Evolutionary conservation across 2,329 filamentous ascomycete species (phyloP), one percentile per base, ranked within the genome.

Genomic region (Verticillium zaregamsianum): DNA sequence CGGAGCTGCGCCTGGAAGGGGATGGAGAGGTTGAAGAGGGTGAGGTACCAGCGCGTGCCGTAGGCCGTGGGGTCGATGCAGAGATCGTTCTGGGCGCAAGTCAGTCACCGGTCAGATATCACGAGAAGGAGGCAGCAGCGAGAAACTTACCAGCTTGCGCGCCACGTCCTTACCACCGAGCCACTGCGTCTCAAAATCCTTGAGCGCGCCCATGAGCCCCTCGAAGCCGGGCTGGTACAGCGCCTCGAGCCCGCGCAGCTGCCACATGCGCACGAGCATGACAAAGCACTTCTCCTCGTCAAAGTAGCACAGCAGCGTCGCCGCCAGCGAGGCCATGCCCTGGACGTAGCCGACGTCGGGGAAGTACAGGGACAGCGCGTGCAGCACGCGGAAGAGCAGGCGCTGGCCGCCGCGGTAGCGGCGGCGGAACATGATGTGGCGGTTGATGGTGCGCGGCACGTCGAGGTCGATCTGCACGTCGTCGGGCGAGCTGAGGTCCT

Each of bases 381-480:
- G 95, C 32, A 99, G 82, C 3, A 98, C 93, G 58, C 95, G 87
- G 76, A 99, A 99, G 2, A 99, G 81, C 15, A 98, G 80, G 54
- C 95, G 86, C 75, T 99, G 94, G 1, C 94, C 95, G 63, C 95
- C 95, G 28, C 92, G 87, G 76, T 99, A 99, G 58, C 95, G 86
- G 65, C 88, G 85, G 55, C 95, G 88, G 73, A 99, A 99, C 94
- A 99, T 97, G 74, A 99, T 94, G 76, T 99, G 95, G 65, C 91
- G 88, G 74, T 88, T 96, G 73, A 99, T 96, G 5, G 95, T 98
- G 60, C 95, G 86, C 1, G 95, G 95, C 20, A 99, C 95, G 73
- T 99, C 95, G 54, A 98, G 86, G 74, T 99, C 95, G 69, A 99
- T 99, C 77, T 99, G 95, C 25, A 94, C 88, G 74, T 99, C 95